These are phyloP conservation scores for Cadophora gregata DNA, from an alignment of 2,329 filamentous ascomycete species.

Conservation along the genomic window DNA sequence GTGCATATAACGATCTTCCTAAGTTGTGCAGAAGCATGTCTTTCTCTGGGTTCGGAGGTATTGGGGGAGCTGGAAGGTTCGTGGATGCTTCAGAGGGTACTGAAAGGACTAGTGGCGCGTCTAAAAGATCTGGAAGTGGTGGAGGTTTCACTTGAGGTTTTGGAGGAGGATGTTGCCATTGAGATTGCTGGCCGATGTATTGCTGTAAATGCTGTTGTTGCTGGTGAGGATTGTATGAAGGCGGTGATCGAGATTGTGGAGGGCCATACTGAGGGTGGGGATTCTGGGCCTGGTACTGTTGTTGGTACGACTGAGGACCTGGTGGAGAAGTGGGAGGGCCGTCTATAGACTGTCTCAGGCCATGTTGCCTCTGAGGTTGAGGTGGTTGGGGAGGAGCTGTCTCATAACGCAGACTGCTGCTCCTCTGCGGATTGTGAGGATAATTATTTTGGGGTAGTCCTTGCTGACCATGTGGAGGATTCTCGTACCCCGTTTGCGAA, in stretches of 20 bases:
- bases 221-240: slow-evolving; percentile 35
- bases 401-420: slow-evolving; percentile 43
- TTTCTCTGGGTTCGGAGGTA: slow-evolving; percentile 95
- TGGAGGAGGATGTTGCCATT: slow-evolving; percentile 39
- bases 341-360: slow-evolving; percentile 35
- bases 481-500: slow-evolving; percentile 30
- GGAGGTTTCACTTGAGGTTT: slow-evolving; percentile 46
- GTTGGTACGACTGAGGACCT: slow-evolving; percentile 37
- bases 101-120: slow-evolving; percentile 55
- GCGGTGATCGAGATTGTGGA: slow-evolving; percentile 31
- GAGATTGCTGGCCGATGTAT: slow-evolving; percentile 32
- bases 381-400: slow-evolving; percentile 41
- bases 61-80: slow-evolving; percentile 74
- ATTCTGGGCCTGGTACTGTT: slow-evolving; percentile 29
- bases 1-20: slow-evolving; percentile 69
- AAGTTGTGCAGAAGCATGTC: slow-evolving; percentile 83
- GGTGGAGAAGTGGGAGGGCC: slow-evolving; percentile 40
- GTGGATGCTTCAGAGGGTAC: slow-evolving; percentile 52
- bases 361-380: slow-evolving; percentile 39
- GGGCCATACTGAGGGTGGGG: slow-evolving; percentile 26
- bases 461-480: slow-evolving; percentile 35
- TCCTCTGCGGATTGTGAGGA: slow-evolving; percentile 41
- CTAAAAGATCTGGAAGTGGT: slow-evolving; percentile 59
- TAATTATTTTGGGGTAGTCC: slow-evolving; percentile 27
- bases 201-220: slow-evolving; percentile 32